Conservation (phyloP, 139 green algal genomes). For the Medakamo hakoo region DNA sequence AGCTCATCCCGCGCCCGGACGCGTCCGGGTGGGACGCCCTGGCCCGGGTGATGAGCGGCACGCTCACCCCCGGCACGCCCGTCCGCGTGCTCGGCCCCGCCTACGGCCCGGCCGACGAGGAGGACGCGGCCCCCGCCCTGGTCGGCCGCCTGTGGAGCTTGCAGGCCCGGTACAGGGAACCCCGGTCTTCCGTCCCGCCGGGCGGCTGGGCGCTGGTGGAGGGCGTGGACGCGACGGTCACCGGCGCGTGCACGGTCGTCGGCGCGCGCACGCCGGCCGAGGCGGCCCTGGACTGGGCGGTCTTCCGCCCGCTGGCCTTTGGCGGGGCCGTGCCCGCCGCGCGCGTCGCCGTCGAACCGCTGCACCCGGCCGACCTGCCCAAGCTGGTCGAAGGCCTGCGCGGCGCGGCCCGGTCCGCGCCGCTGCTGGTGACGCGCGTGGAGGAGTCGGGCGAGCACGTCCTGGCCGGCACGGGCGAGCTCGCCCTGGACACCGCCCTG, state of each 20-base stretch:
- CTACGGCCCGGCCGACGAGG: constrained; percentile 95
- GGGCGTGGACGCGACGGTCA: constrained; percentile 64
- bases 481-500: constrained; percentile 93
- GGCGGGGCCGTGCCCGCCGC: constrained; percentile 47
- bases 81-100: constrained; percentile 58
- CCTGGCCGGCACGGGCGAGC: constrained; percentile 86
- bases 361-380: constrained; percentile 91
- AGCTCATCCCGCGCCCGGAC: constrained; percentile 79
- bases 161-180: constrained; percentile 72
- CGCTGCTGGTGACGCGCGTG: constrained; percentile 73
- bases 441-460: constrained; percentile 97
- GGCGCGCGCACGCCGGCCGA: constrained; percentile 60
- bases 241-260: constrained; percentile 91
- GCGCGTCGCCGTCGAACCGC: constrained; percentile 90
- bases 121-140: constrained; percentile 66
- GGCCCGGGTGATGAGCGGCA: constrained; percentile 79
- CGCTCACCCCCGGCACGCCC: constrained; percentile 33
- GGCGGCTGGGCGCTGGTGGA: constrained; percentile 63
- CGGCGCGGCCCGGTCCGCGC: constrained; percentile 84
- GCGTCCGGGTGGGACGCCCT: constrained; percentile 79
- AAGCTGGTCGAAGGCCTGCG: constrained; percentile 86
- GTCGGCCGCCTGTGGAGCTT: constrained; percentile 52
- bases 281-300: constrained; percentile 24
- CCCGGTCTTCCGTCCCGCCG: constrained; percentile 50
- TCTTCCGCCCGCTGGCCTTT: constrained; percentile 64